phyloP scores from a whole-genome alignment of 2,329 filamentous ascomycete genomes.

The Paracorniculantispora psalliotae region DNA sequence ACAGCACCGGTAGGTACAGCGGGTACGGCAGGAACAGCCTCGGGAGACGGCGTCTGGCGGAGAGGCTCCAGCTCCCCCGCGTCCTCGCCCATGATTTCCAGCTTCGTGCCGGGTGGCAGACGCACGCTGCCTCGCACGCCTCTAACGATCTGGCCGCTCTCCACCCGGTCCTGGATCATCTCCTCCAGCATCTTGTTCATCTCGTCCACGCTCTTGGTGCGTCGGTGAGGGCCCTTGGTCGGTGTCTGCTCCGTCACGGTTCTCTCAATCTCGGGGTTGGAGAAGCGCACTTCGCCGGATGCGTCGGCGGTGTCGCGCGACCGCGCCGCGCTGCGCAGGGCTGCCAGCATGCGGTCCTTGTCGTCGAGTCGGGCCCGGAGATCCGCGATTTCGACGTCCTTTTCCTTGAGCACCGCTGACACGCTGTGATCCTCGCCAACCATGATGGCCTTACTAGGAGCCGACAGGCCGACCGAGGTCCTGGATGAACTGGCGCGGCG shows the following conservation, averaged over 20 bases:
- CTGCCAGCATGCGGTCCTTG: constrained; percentile 89
- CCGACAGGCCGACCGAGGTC: constrained; percentile 68
- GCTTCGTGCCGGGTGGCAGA: constrained; percentile 44
- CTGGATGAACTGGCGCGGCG: constrained; percentile 84
- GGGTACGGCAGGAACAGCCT: constrained; percentile 15
- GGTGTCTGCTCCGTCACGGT: constrained; percentile 22
- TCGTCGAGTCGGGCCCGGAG: constrained; percentile 86
- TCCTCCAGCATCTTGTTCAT: constrained; percentile 92
- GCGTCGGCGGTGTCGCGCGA: constrained; percentile 77
- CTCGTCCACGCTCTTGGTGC: constrained; percentile 73
- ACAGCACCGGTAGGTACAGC: constrained; percentile 18
- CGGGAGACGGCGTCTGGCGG: constrained; percentile 31
- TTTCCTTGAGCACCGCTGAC: constrained; percentile 70
- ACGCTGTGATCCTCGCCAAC: constrained; percentile 77
- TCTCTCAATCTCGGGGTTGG: constrained; percentile 19
- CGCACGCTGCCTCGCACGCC: constrained; percentile 63
- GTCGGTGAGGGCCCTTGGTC: constrained; percentile 38
- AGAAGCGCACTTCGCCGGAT: constrained; percentile 28
- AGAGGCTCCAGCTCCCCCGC: constrained; percentile 34
- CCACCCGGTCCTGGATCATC: constrained; percentile 89
- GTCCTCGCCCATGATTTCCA: constrained; percentile 30
- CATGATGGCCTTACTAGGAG: constrained; percentile 56
- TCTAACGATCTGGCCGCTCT: constrained; percentile 66
- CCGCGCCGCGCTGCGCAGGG: constrained; percentile 76
- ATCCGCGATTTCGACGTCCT: constrained; percentile 87